These are phyloP conservation scores for Luffa aegyptiaca DNA, from an alignment of 306 rosid genomes.

Conservation along the genomic window DNA sequence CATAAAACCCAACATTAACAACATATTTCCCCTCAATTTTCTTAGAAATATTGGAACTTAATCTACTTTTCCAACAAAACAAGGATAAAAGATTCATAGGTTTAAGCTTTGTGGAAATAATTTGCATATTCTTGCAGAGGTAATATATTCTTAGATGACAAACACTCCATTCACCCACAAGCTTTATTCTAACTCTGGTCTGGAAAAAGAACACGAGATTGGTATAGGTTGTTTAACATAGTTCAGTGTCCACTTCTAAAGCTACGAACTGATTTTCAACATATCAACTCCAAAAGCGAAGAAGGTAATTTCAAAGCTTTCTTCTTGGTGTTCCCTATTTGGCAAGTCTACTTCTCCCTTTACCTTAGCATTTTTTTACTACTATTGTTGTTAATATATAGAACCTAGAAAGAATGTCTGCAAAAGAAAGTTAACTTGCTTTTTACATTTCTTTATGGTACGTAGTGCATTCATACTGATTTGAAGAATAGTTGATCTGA, in stretches of 20 bases:
- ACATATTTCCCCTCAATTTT: too few species aligned
- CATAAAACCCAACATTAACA: too few species aligned
- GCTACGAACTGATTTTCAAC: slow-evolving; percentile 61
- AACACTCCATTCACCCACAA: slow-evolving; percentile 25
- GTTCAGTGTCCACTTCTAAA: slow-evolving; percentile 42
- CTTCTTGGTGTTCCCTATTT: slow-evolving; percentile 77
- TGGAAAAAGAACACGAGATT: slow-evolving; percentile 35
- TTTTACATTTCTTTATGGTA: not conserved
- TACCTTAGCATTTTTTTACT: slow-evolving; percentile 56
- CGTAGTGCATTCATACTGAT: not conserved
- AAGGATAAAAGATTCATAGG: too few species aligned
- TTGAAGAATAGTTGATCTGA: not conserved
- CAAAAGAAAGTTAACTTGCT: not conserved
- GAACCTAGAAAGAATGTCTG: not conserved
- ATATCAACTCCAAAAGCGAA: slow-evolving; percentile 47
- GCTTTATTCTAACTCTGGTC: slow-evolving; percentile 42
- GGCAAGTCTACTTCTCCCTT: slow-evolving; percentile 87
- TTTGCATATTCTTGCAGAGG: too few species aligned
- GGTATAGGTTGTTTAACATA: not conserved
- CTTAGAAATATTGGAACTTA: too few species aligned
- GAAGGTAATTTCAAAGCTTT: slow-evolving; percentile 59
- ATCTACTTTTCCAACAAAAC: too few species aligned
- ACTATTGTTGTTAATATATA: slow-evolving; percentile 53
- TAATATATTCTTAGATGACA: too few species aligned
- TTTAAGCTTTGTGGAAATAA: too few species aligned